Evolutionary conservation across 2,329 filamentous ascomycete species (phyloP).

Genomic region (Diaporthe ampelina): DNA sequence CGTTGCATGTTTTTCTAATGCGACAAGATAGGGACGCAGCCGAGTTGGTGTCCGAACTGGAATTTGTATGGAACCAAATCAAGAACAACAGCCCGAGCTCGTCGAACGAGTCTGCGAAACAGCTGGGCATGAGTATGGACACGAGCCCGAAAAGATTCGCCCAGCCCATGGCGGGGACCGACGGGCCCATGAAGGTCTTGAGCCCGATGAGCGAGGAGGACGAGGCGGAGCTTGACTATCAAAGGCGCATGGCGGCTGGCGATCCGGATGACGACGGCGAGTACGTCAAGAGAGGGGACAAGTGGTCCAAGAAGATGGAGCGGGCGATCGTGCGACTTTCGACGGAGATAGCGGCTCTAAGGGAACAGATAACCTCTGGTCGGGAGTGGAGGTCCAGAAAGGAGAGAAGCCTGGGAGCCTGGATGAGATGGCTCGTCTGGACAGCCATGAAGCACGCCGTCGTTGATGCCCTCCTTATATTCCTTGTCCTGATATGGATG

Average conservation of each 20-base stretch:
- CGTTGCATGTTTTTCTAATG: constrained; percentile 23
- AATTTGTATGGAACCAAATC: constrained; percentile 99
- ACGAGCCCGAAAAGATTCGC: constrained; percentile 60
- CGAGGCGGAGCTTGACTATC: constrained; percentile 71
- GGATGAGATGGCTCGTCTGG: constrained; percentile 81
- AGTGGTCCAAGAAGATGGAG: constrained; percentile 88
- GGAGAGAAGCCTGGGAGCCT: constrained; percentile 75
- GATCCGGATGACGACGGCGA: constrained; percentile 56
- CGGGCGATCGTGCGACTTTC: constrained; percentile 89
- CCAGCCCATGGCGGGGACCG: constrained; percentile 62
- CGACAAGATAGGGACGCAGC: constrained; percentile 74
- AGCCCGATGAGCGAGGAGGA: constrained; percentile 90
- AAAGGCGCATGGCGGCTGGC: constrained; percentile 58
- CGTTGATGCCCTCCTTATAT: constrained; percentile 77
- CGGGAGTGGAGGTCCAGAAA: constrained; percentile 78
- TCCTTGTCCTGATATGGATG: constrained; percentile 79
- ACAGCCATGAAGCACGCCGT: constrained; percentile 79
- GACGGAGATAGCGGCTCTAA: constrained; percentile 89
- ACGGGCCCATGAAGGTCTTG: constrained; percentile 76
- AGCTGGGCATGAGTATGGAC: constrained; percentile 51
- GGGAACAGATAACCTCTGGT: constrained; percentile 88
- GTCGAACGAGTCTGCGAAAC: constrained; percentile 68
- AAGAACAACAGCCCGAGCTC: constrained; percentile 84
- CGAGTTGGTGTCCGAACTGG: constrained; percentile 92
- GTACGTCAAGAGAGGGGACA: constrained; percentile 61